phyloP scores from a whole-genome alignment of 805 yeast species.

The Hanseniaspora osmophila region DNA sequence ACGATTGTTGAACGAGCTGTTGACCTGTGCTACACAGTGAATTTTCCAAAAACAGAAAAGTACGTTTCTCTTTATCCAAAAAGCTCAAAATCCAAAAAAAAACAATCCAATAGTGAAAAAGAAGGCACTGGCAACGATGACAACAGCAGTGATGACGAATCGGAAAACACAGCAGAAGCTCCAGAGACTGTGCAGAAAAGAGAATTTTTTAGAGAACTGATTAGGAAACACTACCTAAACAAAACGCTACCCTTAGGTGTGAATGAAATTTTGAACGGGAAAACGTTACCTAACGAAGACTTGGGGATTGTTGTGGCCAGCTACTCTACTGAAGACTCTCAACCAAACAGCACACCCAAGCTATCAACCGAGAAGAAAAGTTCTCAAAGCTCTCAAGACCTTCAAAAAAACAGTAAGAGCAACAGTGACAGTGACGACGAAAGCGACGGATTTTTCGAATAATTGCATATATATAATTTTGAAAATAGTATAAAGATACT shows the following conservation, averaged over 20 bases:
- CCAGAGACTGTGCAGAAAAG: constrained; percentile 33
- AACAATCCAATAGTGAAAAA: too few species aligned
- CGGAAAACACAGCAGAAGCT: constrained; percentile 21
- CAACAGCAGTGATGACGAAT: constrained; percentile 11
- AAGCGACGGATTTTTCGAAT: constrained; percentile 32
- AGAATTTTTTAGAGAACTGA: constrained; percentile 35
- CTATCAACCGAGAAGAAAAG: constrained; percentile 8
- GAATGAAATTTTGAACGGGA: constrained; percentile 27
- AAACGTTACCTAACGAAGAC: constrained; percentile 16
- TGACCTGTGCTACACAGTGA: constrained; percentile 60
- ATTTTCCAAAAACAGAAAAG: constrained; percentile 68
- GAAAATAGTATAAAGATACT: not conserved
- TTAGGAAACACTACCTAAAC: constrained; percentile 37
- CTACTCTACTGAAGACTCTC: not conserved
- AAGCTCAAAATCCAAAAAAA: constrained; percentile 23
- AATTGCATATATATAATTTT: constrained; percentile 1
- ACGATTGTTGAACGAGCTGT: constrained; percentile 40
- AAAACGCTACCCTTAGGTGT: constrained; percentile 47
- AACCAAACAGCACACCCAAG: constrained; percentile 4
- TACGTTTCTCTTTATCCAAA: constrained; percentile 65
- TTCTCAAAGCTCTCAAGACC: constrained; percentile 16
- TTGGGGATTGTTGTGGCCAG: constrained; percentile 11
- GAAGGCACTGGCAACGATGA: constrained; percentile 11
- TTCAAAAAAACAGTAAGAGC: not conserved
- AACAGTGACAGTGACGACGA: constrained; percentile 14